These are phyloP conservation scores for Dipodascus geniculatus DNA, from an alignment of 805 yeast genomes.

Conservation along the genomic window DNA sequence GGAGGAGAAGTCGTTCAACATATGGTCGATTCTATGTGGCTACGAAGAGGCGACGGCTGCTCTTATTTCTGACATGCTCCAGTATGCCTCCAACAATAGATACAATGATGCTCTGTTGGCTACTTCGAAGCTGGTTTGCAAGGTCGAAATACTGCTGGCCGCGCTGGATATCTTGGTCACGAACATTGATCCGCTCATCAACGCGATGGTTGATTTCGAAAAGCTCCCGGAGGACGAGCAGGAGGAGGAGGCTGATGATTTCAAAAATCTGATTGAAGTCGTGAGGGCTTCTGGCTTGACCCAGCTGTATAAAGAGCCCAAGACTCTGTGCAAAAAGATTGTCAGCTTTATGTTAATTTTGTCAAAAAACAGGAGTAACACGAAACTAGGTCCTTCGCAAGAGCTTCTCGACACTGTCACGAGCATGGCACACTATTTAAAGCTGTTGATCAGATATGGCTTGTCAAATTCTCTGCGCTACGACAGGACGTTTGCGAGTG, in stretches of 20 bases:
- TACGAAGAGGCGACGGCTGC: constrained; percentile 88
- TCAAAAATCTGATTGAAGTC: neutral
- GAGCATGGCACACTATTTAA: constrained; percentile 85
- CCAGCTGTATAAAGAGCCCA: constrained; percentile 45
- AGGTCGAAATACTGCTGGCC: constrained; percentile 62
- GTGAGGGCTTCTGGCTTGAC: constrained; percentile 7
- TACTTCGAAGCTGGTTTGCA: constrained; percentile 60
- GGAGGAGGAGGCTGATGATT: constrained; percentile 2
- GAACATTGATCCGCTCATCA: constrained; percentile 10
- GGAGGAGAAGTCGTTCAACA: constrained; percentile 44
- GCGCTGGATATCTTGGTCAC: constrained; percentile 51
- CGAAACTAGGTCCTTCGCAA: constrained; percentile 14
- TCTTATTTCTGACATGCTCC: constrained; percentile 83
- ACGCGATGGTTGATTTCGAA: neutral
- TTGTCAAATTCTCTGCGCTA: constrained; percentile 53
- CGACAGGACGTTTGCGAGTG: constrained; percentile 38
- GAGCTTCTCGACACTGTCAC: constrained; percentile 62
- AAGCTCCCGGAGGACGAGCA: neutral
- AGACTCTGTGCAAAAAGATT: constrained; percentile 77
- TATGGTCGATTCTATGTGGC: constrained; percentile 80
- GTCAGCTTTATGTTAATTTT: constrained; percentile 81
- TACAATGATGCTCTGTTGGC: constrained; percentile 55
- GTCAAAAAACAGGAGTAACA: constrained; percentile 26
- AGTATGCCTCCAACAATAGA: constrained; percentile 64
- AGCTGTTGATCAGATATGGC: constrained; percentile 71